Evolutionary conservation across 345 rosid species (phyloP), one percentile per base, ranked within the genome.

Genomic region (Boechera divaricarpa): DNA sequence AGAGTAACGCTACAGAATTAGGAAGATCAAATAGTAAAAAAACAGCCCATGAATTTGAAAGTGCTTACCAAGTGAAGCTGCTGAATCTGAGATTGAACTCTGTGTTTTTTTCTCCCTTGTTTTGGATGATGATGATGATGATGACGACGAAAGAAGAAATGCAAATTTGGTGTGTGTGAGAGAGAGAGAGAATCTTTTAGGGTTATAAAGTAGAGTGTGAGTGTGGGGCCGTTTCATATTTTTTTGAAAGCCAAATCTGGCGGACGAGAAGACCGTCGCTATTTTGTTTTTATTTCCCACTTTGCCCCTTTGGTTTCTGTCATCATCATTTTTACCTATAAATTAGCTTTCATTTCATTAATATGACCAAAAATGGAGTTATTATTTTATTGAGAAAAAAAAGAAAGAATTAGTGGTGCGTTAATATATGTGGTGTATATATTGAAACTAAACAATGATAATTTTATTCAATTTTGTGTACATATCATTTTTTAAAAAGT

Each of bases 31-130:
- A 44, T 16, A 41, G 29, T 6, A 52, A 21, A 18, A 18, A 47
- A 70, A 70, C 33, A 57, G 15, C 6, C 1, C 45, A 70, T 21
- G 24, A 45, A 41, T 39, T 1, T 63, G 69, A 67, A 74, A 75
- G 73, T 5, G 73, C 75, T 74, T 81, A 71, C 84, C 86, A 81
- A 78, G 63, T 59, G 38, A 13, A 78, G 79, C 63, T 21, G 58
- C 8, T 70, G 72, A 75, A 75, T 70, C 70, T 32, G 70, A 41
- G 24, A 51, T 24, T 33, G n/a, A 42, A 74, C 39, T 48, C 18
- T 26, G 51, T 57, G 16, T 70, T 68, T 39, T 1, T 12, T 16
- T 12, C 51, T 42, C 7, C 31, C 51, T 49, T 38, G 21, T 12
- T 18, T 18, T 56, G 16, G 71, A 53, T 10, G 21, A 18, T 18